phyloP scores from a whole-genome alignment of 768 basidiomycete species.

The Psilocybe cubensis region DNA sequence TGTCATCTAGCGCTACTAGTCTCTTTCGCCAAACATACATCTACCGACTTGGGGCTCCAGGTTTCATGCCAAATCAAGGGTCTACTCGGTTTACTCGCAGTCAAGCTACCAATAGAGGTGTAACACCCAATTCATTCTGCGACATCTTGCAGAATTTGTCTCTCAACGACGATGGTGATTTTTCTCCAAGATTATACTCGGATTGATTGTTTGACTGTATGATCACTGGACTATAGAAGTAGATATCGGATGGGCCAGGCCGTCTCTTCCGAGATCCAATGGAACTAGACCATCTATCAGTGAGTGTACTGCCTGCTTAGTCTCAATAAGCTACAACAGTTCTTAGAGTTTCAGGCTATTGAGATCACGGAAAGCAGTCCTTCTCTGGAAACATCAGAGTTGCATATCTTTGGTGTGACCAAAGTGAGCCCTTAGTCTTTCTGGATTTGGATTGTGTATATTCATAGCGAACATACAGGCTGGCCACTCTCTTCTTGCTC shows the following conservation, averaged over 20 bases:
- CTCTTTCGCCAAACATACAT: no score
- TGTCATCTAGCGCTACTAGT: background rate
- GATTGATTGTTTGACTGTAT: background rate
- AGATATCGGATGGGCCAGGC: background rate
- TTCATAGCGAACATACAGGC: slow-evolving; percentile 40
- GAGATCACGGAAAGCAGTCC: slow-evolving; percentile 24
- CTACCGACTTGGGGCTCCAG: no score
- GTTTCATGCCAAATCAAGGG: background rate
- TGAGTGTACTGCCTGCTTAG: slow-evolving; percentile 8
- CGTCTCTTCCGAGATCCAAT: background rate
- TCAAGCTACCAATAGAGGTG: background rate
- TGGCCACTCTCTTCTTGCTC: slow-evolving; percentile 86
- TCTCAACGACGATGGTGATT: slow-evolving; percentile 6
- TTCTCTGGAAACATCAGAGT: slow-evolving; percentile 15
- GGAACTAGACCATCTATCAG: slow-evolving; percentile 17
- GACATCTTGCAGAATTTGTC: slow-evolving; percentile 16
- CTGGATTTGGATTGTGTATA: background rate
- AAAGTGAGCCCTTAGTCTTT: slow-evolving; percentile 18
- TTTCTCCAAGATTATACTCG: background rate
- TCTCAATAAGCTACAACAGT: background rate
- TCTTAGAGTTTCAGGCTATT: slow-evolving; percentile 31
- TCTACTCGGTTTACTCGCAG: background rate
- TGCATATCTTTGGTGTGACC: slow-evolving; percentile 30
- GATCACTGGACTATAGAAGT: background rate
- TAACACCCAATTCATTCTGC: slow-evolving; percentile 20